These are phyloP conservation scores for Rhinocladiella mackenziei DNA, from an alignment of 2,329 filamentous ascomycete genomes.

Conservation along the genomic window DNA sequence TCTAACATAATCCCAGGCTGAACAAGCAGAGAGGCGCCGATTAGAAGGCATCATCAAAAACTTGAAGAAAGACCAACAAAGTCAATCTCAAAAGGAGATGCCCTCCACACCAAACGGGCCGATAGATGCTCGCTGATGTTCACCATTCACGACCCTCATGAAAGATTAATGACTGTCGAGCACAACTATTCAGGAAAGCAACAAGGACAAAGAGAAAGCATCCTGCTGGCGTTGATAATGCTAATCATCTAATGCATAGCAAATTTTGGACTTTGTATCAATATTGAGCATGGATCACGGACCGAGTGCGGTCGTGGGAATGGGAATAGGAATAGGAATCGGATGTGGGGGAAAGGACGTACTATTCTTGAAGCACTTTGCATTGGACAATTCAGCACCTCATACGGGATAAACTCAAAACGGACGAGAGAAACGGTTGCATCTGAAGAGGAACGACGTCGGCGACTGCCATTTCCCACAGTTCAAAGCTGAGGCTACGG, in stretches of 20 bases:
- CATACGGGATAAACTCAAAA: no score
- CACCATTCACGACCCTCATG: constrained; percentile 9
- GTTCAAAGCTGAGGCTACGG: no score
- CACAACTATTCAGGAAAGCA: no score
- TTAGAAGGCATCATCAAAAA: constrained; percentile 61
- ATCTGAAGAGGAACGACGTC: no score
- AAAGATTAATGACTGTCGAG: no score
- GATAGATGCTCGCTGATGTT: constrained; percentile 6
- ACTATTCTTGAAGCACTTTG: no score
- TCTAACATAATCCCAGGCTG: constrained; percentile 47
- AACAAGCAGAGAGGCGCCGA: constrained; percentile 66
- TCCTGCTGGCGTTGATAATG: no score
- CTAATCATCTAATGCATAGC: constrained; percentile 10
- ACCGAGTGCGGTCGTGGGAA: background rate
- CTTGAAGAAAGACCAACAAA: constrained; percentile 40
- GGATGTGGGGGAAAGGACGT: no score
- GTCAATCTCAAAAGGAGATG: constrained; percentile 7
- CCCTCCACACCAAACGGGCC: constrained; percentile 1
- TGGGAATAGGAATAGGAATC: background rate
- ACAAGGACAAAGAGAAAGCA: no score
- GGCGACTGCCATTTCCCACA: no score
- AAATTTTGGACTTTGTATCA: constrained; percentile 9
- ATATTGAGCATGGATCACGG: constrained; percentile 3
- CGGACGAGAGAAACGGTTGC: no score
- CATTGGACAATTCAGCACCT: no score